Conservation (phyloP, 2,329 filamentous ascomycete species). For the Canariomyces notabilis region DNA sequence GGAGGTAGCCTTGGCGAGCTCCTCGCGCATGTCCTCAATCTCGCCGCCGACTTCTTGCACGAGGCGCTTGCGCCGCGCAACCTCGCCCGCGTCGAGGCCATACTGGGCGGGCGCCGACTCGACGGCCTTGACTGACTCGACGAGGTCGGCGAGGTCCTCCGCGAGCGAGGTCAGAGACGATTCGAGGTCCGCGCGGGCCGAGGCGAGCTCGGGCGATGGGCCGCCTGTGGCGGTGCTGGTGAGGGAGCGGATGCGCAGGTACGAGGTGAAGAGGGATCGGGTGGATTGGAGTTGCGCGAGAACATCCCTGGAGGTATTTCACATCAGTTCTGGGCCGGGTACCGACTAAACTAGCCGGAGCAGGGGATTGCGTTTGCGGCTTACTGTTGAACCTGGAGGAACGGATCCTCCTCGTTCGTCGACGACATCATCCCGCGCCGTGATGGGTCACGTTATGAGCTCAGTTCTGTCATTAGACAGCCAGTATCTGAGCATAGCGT, state of each 20-base stretch:
- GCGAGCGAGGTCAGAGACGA: slow-evolving; percentile 61
- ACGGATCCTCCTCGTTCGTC: slow-evolving; percentile 62
- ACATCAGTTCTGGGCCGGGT: background rate
- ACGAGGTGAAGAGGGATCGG: slow-evolving; percentile 86
- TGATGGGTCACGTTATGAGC: slow-evolving; percentile 13
- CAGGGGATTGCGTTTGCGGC: slow-evolving; percentile 25
- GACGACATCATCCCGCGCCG: slow-evolving; percentile 58
- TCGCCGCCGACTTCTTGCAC: slow-evolving; percentile 88
- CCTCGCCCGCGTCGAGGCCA: slow-evolving; percentile 77
- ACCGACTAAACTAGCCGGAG: background rate
- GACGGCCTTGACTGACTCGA: slow-evolving; percentile 79
- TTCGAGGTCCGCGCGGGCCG: slow-evolving; percentile 66
- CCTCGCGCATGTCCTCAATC: slow-evolving; percentile 81
- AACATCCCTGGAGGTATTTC: slow-evolving; percentile 70
- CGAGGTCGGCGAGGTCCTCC: slow-evolving; percentile 83
- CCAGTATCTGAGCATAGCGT: slow-evolving; percentile 15
- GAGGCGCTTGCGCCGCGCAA: slow-evolving; percentile 71
- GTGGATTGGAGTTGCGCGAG: slow-evolving; percentile 74
- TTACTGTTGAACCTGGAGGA: slow-evolving; percentile 68
- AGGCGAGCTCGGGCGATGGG: slow-evolving; percentile 82
- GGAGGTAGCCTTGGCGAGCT: slow-evolving; percentile 57
- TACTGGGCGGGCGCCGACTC: slow-evolving; percentile 84
- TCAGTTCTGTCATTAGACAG: slow-evolving; percentile 11
- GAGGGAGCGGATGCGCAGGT: slow-evolving; percentile 89
- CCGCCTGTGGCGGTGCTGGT: slow-evolving; percentile 60